phyloP scores from a whole-genome alignment of 2,329 filamentous ascomycete species.

The Neofusicoccum parvum region DNA sequence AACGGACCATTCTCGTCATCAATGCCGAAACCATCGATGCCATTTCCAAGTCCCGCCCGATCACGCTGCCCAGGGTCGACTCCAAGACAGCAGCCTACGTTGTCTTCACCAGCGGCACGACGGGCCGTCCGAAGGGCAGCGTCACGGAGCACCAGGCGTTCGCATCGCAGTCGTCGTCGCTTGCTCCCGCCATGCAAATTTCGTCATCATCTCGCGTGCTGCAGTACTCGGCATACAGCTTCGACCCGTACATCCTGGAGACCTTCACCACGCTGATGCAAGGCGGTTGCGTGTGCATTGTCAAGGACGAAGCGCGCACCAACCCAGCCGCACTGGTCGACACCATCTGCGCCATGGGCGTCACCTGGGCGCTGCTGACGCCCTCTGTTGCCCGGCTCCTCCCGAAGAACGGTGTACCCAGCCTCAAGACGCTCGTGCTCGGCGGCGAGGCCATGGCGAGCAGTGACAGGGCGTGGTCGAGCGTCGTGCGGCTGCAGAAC shows the following conservation, averaged over 20 bases:
- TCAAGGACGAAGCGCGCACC: slow-evolving; percentile 50
- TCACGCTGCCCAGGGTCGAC: neutral
- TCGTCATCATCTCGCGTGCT: slow-evolving; percentile 19
- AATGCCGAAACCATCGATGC: neutral
- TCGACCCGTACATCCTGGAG: slow-evolving; percentile 37
- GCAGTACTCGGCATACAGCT: slow-evolving; percentile 27
- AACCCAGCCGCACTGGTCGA: slow-evolving; percentile 41
- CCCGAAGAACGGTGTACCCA: slow-evolving; percentile 40
- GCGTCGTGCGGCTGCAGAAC: neutral
- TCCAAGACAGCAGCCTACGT: slow-evolving; percentile 21
- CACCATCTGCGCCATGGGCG: slow-evolving; percentile 32
- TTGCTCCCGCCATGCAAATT: slow-evolving; percentile 20
- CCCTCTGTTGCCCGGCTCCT: slow-evolving; percentile 42
- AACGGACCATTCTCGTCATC: neutral
- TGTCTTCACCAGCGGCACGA: slow-evolving; percentile 41
- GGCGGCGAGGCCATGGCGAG: slow-evolving; percentile 33
- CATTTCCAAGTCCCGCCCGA: slow-evolving; percentile 1
- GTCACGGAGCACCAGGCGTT: slow-evolving; percentile 33
- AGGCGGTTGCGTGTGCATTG: slow-evolving; percentile 44
- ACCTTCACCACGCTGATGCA: slow-evolving; percentile 36
- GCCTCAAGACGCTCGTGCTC: slow-evolving; percentile 38
- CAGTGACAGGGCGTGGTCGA: slow-evolving; percentile 24
- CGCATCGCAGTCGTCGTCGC: slow-evolving; percentile 29
- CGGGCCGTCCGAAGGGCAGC: slow-evolving; percentile 36
- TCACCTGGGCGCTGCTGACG: slow-evolving; percentile 39